Conservation (phyloP, 2,329 filamentous ascomycete genomes). For the Colletotrichum higginsianum region DNA sequence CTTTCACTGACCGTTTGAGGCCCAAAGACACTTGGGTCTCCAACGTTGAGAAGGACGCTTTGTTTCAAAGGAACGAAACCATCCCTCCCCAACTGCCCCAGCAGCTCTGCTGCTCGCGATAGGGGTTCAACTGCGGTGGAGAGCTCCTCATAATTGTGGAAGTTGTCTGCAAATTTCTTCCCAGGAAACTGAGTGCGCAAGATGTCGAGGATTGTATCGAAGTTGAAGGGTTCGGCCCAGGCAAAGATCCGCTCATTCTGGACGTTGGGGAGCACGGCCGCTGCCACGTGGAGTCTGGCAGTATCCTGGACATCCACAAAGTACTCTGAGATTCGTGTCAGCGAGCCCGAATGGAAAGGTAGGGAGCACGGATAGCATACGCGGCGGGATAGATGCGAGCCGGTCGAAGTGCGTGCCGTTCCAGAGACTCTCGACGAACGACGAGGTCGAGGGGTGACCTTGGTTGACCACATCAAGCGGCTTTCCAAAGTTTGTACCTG, state of each 20-base stretch:
- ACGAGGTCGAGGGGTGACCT: conserved; percentile 47
- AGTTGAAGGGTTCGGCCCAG: conserved; percentile 63
- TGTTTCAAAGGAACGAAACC: conserved; percentile 26
- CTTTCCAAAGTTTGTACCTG: conserved; percentile 49
- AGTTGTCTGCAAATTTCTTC: conserved; percentile 46
- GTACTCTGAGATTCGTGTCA: conserved; percentile 52
- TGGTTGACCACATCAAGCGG: conserved; percentile 44
- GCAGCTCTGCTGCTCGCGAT: conserved; percentile 11
- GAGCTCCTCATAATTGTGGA: conserved; percentile 37
- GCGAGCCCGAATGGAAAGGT: background rate
- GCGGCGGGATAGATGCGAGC: conserved; percentile 25
- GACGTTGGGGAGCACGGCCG: conserved; percentile 61
- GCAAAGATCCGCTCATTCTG: conserved; percentile 67
- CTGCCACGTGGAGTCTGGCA: conserved; percentile 68
- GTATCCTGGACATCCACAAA: conserved; percentile 64
- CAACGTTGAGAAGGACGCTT: conserved; percentile 28
- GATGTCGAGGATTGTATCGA: conserved; percentile 57
- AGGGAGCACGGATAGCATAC: background rate
- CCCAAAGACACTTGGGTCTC: background rate
- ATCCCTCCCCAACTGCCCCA: conserved; percentile 20
- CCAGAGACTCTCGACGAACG: conserved; percentile 45
- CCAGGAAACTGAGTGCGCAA: conserved; percentile 45
- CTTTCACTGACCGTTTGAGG: background rate
- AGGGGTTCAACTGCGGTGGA: conserved; percentile 13
- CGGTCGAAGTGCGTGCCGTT: conserved; percentile 41